Evolutionary conservation across 140 eudicot species (phyloP), one percentile per base, ranked within the genome.

Genomic region (Stevia rebaudiana): DNA sequence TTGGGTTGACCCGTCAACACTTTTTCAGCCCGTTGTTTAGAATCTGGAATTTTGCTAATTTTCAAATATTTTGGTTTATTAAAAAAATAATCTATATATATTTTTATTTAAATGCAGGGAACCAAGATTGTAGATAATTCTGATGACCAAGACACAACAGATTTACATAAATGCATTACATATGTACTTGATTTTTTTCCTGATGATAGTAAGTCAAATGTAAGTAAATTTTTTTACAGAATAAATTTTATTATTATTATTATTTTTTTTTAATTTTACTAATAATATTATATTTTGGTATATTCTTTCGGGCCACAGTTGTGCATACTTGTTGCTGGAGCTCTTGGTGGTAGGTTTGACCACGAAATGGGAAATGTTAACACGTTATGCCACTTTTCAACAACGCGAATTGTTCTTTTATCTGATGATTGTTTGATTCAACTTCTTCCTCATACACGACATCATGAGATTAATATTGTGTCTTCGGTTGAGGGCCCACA

Each of bases 291-390:
- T 1, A 16, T 53, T 1, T 17, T 56, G 28, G n/a, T n/a, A n/a
- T 8, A 30, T 33, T n/a, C 13, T 52, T 21, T 69, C 12, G 35
- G 41, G 33, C 63, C 0, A 54, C 76, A 92, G 98, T 19, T 85
- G 33, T 85, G 95, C 80, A 78, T 92, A 72, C 87, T 92, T 75
- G 96, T 85, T 75, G 84, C 95, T 59, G 98, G 98, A 51, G 98
- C 92, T 63, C 96, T 92, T 35, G 98, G 98, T 54, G 96, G 96
- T 53, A 76, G 96, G 68, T 92, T 92, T 72, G 96, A 92, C 80
- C 98, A 92, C 57, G 96, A 92, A 80, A 76, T 86, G 68, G 98
- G 98, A 70, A 92, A 88, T 24, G 68, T 92, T 33, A 92, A 92
- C 66, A 95, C 88, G 8, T 65, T 92, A 33, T 92, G 82, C 62